Evolutionary conservation across 2,329 filamentous ascomycete species (phyloP), one percentile per base, ranked within the genome.

Genomic region (Botrytis hyacinthi): DNA sequence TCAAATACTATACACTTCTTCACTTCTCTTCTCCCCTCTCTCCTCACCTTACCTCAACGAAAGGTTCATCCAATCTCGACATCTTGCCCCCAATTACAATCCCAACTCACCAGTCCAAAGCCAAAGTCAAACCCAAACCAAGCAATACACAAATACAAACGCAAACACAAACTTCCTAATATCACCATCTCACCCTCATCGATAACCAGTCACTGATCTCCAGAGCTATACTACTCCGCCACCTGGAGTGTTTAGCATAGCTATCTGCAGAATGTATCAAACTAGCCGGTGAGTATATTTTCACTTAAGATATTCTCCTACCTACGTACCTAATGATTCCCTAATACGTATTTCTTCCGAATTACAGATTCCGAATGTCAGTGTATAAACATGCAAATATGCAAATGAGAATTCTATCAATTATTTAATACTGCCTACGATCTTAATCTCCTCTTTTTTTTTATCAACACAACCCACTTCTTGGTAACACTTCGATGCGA

Each of bases 191-290:
- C 9, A 51, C 9, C 46, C 26, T 9, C 22, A 51, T 51, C 1
- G 0, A n/a, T 6, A 51, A 6, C 1, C 10, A 51, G 4, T 2
- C 3, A 51, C 26, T 3, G 1, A 51, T 51, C 48, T 1, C 10
- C 10, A 51, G 2, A 51, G 10, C 26, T n/a, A 51, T 51, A 10
- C 22, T 16, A 48, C 26, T 4, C 22, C 2, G 48, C 26, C 10
- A 51, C 26, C 48, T 3, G 12, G 10, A 51, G 4, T 3, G 48
- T 0, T n/a, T n/a, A n/a, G 26, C 12, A 51, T 1, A 51, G 0
- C 26, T 1, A n/a, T 7, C 12, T 51, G 48, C 48, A 51, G 12
- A 51, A 51, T 6, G 2, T 14, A n/a, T 51, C 12, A n/a, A 51
- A 51, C 26, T 51, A 51, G 12, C 48, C 4, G 48, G 7, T 51